Percentiles rank a stretch among this genome's conserved stretches.
Evolutionary conservation across 2,329 filamentous ascomycete genomes (phyloP).

Genomic region (Purpureocillium takamizusanense): DNA sequence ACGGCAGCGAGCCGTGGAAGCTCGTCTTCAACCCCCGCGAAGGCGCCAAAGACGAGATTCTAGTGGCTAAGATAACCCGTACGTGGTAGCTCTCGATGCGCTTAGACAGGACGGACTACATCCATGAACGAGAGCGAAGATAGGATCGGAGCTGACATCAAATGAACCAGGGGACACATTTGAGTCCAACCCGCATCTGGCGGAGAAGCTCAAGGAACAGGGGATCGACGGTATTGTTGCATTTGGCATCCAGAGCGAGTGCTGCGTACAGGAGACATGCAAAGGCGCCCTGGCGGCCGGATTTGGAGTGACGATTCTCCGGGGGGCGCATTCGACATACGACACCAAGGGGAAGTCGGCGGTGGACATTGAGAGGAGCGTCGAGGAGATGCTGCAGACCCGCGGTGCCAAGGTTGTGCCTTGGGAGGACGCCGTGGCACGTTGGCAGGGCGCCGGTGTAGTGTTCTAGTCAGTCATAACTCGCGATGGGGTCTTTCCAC

Average conservation of each 20-base stretch:
- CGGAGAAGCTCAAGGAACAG: conserved; percentile 9
- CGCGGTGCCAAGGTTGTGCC: conserved; percentile 12
- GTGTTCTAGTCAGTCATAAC: too few relatives aligned
- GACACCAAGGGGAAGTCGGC: conserved; percentile 12
- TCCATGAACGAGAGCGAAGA: too few relatives aligned
- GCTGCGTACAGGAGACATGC: conserved; percentile 18
- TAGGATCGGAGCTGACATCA: not conserved
- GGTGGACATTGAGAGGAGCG: conserved; percentile 15
- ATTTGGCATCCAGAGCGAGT: conserved; percentile 23
- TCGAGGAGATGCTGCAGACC: conserved; percentile 14
- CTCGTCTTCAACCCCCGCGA: conserved; percentile 17
- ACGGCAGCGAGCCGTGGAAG: conserved; percentile 16
- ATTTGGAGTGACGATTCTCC: conserved; percentile 17
- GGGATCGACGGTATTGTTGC: conserved; percentile 15
- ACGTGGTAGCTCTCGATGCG: too few relatives aligned
- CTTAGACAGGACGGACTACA: too few relatives aligned
- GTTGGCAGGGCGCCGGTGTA: conserved; percentile 3
- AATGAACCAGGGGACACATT: conserved; percentile 15
- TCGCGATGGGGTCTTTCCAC: too few relatives aligned
- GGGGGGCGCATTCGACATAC: conserved; percentile 23
- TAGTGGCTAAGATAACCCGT: conserved; percentile 19
- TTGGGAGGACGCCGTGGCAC: conserved; percentile 11
- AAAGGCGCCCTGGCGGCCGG: conserved; percentile 16
- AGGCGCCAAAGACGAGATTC: conserved; percentile 10
- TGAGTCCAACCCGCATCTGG: conserved; percentile 19